Evolutionary conservation across 768 basidiomycete species (phyloP), one percentile per base, ranked within the genome.

Genomic region (Mycena latifolia): DNA sequence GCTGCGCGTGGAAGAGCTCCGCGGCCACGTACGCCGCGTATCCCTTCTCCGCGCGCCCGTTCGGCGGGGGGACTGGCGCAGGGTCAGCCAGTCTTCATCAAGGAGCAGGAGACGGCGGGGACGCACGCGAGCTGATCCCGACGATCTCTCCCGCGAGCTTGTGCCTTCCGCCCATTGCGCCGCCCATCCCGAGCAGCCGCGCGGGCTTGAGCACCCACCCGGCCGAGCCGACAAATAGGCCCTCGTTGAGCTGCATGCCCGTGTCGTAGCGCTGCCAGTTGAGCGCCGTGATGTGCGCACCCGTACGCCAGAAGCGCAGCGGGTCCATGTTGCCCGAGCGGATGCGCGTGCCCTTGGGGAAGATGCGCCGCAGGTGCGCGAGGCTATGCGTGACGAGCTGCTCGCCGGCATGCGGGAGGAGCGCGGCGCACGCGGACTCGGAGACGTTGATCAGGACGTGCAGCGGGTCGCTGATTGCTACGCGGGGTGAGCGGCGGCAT

Each of bases 201-300:
- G 69, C 67, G 1, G 88, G 88, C 67, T 86, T 87, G 35, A 80
- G 73, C 1, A 87, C 82, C 86, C 86, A 90, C 1, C 88, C 89
- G 3, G 75, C 70, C 4, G 81, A 85, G 0, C 86, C 89, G 0
- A 81, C 80, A 70, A 89, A 90, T 83, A 90, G 81, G 0, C 81
- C 89, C 72, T 89, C 89, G 68, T 89, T 89, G 25, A 90, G 72
- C 67, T 88, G 86, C 84, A 87, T 85, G 2, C 84, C 84, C 1
- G 67, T 71, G 70, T 89, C 88, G 69, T 83, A 88, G n/a, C 77
- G 79, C 75, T 90, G 88, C 89, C 89, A 89, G 67, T 90, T 89
- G 46, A 90, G 75, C 39, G 84, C 82, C 0, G 82, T 83, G 12
- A 90, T 79, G 55, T 90, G 89, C 6, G 86, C 83, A 3, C 89